Conservation (phyloP, 2,329 filamentous ascomycete species). For the Calonectria naviculata region DNA sequence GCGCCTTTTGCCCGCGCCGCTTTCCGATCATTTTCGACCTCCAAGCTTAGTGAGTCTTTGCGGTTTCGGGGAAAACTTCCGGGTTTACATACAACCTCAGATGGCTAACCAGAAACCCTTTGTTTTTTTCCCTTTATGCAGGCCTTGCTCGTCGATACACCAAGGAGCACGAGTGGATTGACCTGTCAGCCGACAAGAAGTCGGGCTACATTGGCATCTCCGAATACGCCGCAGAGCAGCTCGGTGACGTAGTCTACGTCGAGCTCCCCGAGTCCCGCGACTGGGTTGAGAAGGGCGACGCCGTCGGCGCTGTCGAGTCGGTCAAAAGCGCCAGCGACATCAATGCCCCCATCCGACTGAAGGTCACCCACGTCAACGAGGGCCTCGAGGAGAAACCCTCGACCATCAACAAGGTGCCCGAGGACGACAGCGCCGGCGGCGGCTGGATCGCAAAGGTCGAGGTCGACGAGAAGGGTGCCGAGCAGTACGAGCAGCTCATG, state of each 20-base stretch:
- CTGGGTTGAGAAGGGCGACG: slow-evolving; percentile 79
- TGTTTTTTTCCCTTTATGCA: slow-evolving; percentile 43
- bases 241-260: slow-evolving; percentile 97
- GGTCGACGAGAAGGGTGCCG: slow-evolving; percentile 72
- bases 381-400: slow-evolving; percentile 85
- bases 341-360: slow-evolving; percentile 86
- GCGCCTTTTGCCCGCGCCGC: slow-evolving; percentile 56
- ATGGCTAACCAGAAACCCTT: background rate
- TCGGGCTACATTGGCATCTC: slow-evolving; percentile 88
- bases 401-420: slow-evolving; percentile 89
- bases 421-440: slow-evolving; percentile 78
- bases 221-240: slow-evolving; percentile 88
- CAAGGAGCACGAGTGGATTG: slow-evolving; percentile 98
- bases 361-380: slow-evolving; percentile 78
- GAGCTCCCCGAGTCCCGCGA: slow-evolving; percentile 82
- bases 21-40: slow-evolving; percentile 52
- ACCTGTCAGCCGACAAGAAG: slow-evolving; percentile 84
- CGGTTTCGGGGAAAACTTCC: slow-evolving; percentile 1
- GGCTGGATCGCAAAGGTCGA: slow-evolving; percentile 95
- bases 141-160: slow-evolving; percentile 86
- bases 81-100: background rate
- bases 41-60: slow-evolving; percentile 47
- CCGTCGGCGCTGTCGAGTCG: slow-evolving; percentile 94
- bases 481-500: slow-evolving; percentile 83
- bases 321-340: slow-evolving; percentile 99